phyloP scores from a whole-genome alignment of 495 filamentous ascomycete species.

The Penicillium goetzii region DNA sequence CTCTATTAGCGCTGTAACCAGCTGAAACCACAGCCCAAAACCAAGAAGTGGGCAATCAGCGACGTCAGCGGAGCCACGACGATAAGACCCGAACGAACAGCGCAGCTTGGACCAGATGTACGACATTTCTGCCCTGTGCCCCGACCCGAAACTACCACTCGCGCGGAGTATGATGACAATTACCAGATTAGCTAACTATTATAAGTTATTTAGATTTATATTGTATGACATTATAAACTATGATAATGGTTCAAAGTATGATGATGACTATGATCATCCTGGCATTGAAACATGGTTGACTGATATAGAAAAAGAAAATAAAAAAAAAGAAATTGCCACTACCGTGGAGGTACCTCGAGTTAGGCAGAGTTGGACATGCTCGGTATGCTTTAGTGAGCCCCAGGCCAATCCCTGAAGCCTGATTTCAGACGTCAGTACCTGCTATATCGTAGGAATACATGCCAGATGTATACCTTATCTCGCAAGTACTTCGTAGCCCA shows the following conservation, averaged over 20 bases:
- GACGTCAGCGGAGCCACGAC: slow-evolving; percentile 1
- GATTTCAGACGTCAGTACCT: background rate
- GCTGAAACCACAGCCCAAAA: slow-evolving; percentile 1
- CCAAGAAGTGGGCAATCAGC: background rate
- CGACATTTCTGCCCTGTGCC: slow-evolving; percentile 22
- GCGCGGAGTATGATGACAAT: background rate
- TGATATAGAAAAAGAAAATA: background rate
- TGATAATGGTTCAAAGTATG: background rate
- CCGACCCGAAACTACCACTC: slow-evolving; percentile 12
- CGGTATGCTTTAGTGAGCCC: background rate
- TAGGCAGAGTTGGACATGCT: background rate
- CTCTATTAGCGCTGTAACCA: slow-evolving; percentile 1
- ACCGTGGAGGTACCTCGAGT: background rate
- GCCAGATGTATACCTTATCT: background rate
- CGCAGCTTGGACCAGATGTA: slow-evolving; percentile 14
- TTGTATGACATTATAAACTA: background rate
- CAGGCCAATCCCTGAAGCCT: background rate
- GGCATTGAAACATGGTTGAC: background rate
- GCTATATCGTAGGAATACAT: background rate
- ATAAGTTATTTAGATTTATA: background rate
- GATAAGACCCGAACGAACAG: slow-evolving; percentile 6
- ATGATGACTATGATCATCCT: background rate
- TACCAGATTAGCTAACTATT: background rate
- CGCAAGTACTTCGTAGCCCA: background rate
- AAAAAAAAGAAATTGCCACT: background rate